These are phyloP conservation scores for Stipa capillata DNA, from an alignment of 176 grass and related monocot genomes.

Conservation along the genomic window DNA sequence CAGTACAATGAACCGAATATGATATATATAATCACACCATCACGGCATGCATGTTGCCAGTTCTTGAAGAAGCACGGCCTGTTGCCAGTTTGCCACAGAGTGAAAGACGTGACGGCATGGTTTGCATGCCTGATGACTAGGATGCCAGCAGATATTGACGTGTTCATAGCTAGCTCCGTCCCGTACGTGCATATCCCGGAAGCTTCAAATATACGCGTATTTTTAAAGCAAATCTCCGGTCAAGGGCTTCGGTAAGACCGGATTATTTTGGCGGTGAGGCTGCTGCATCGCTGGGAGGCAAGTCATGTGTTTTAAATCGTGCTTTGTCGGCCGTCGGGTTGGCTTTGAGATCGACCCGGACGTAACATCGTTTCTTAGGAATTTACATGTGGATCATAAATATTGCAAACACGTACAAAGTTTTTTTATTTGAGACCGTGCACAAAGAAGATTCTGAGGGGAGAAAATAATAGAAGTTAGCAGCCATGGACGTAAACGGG, in stretches of 20 bases:
- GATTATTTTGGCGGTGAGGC: slow-evolving; percentile 18
- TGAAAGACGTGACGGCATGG: background rate
- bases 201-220: background rate
- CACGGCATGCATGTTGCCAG: too few species aligned
- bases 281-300: slow-evolving; percentile 1
- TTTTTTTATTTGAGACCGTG: too few species aligned
- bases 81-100: background rate
- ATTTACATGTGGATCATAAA: background rate
- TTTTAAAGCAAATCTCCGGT: background rate
- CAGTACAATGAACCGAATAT: too few species aligned
- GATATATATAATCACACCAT: too few species aligned
- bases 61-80: too few species aligned
- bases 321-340: background rate
- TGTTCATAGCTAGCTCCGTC: background rate
- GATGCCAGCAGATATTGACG: background rate
- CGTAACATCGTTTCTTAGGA: background rate
- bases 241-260: slow-evolving; percentile 12
- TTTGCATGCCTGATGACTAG: background rate
- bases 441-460: background rate
- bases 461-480: too few species aligned
- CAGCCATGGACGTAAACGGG: too few species aligned
- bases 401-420: background rate
- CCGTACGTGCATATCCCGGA: background rate
- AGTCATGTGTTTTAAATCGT: background rate
- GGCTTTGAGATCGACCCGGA: background rate